Conservation (phyloP, 1,139 yeast genomes). For the Saccharomyces hybrid region DNA sequence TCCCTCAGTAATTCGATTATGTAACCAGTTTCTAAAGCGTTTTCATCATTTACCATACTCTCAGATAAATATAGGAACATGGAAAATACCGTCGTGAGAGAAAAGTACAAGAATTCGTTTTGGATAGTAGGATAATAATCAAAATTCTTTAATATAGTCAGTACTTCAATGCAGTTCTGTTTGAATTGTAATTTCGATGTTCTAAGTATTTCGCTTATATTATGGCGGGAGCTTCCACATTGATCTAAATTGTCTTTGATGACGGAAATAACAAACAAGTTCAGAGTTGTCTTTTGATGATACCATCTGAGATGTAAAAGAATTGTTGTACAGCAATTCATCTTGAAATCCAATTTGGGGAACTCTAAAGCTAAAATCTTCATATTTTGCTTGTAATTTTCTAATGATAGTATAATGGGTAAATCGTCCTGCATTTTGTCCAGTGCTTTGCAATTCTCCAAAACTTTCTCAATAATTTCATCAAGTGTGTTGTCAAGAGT, state of each 20-base stretch:
- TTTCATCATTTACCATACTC: constrained; percentile 4
- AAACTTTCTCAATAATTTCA: constrained; percentile 15
- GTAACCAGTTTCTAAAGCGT: constrained; percentile 9
- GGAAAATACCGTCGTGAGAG: constrained; percentile 9
- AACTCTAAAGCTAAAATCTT: constrained; percentile 15
- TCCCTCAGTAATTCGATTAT: constrained; percentile 8
- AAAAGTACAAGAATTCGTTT: constrained; percentile 8
- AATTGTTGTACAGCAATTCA: constrained; percentile 19
- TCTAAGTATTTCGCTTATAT: constrained; percentile 10
- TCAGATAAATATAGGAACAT: constrained; percentile 7
- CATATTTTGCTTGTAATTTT: constrained; percentile 19
- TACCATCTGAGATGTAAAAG: constrained; percentile 19
- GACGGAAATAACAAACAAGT: constrained; percentile 16
- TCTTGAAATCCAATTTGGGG: constrained; percentile 17
- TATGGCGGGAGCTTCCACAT: constrained; percentile 10
- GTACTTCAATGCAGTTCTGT: constrained; percentile 2
- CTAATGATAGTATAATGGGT: constrained; percentile 19
- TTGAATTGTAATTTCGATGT: not conserved
- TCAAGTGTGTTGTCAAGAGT: constrained; percentile 17
- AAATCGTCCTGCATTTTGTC: constrained; percentile 19
- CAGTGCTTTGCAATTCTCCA: constrained; percentile 13
- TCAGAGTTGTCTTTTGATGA: constrained; percentile 12
- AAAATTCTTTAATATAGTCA: constrained; percentile 6
- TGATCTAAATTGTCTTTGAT: constrained; percentile 16
- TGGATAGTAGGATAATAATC: constrained; percentile 7